phyloP scores from a whole-genome alignment of 2,329 filamentous ascomycete genomes.

The Epichloe glyceriae region DNA sequence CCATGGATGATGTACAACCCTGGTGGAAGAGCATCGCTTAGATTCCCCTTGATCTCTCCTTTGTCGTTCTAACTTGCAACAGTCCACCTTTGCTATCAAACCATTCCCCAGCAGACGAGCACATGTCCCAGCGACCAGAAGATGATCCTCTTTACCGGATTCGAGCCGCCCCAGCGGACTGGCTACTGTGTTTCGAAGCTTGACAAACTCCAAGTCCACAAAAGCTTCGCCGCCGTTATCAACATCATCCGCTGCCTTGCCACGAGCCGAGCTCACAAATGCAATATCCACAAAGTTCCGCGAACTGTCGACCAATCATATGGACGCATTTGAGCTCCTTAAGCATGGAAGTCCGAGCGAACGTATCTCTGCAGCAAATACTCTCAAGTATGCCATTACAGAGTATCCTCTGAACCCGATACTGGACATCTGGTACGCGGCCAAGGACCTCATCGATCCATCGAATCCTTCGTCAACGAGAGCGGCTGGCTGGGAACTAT shows the following conservation, averaged over 20 bases:
- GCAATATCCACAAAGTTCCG: slow-evolving; percentile 25
- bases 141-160: slow-evolving; percentile 43
- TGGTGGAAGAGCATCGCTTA: neutral
- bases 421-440: slow-evolving; percentile 52
- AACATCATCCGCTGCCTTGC: slow-evolving; percentile 23
- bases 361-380: slow-evolving; percentile 42
- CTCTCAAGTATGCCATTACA: slow-evolving; percentile 41
- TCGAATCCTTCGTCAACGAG: slow-evolving; percentile 40
- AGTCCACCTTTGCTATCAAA: slow-evolving; percentile 6
- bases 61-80: neutral
- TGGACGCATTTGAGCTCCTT: slow-evolving; percentile 41
- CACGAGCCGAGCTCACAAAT: slow-evolving; percentile 33
- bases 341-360: slow-evolving; percentile 38
- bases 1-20: neutral
- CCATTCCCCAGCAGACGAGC: slow-evolving; percentile 22
- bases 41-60: neutral
- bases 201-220: slow-evolving; percentile 41
- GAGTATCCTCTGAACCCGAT: slow-evolving; percentile 48
- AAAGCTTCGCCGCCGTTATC: slow-evolving; percentile 36
- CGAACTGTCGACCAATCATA: slow-evolving; percentile 37
- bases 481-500: slow-evolving; percentile 49
- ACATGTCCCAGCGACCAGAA: slow-evolving; percentile 49
- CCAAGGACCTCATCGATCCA: slow-evolving; percentile 49
- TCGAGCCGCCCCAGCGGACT: slow-evolving; percentile 42
- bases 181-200: slow-evolving; percentile 50